A percentile compares a stretch with the other conserved stretches of the same genome.
These are phyloP conservation scores for Xylaria sp. DNA, from an alignment of 2,329 filamentous ascomycete species.

Conservation along the genomic window DNA sequence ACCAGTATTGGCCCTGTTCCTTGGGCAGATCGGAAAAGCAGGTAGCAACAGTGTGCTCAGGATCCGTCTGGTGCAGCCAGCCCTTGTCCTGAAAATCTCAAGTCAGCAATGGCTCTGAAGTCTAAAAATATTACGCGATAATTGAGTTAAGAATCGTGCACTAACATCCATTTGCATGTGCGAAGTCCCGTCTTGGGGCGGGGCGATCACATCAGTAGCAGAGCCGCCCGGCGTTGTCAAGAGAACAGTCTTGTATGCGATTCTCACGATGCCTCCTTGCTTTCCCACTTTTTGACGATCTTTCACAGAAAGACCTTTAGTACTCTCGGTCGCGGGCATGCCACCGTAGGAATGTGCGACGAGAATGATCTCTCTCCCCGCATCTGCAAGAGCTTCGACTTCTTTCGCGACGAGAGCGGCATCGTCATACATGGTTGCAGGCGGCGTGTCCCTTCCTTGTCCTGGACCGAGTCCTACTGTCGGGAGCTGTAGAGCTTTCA, in stretches of 20 bases:
- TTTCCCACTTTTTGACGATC: slow-evolving; percentile 50
- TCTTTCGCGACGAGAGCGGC: slow-evolving; percentile 49
- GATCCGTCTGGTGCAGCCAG: slow-evolving; percentile 43
- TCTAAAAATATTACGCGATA: neutral
- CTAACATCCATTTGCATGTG: slow-evolving; percentile 27
- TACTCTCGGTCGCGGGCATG: slow-evolving; percentile 46
- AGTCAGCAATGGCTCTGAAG: neutral
- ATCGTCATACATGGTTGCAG: slow-evolving; percentile 51
- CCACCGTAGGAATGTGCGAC: slow-evolving; percentile 48
- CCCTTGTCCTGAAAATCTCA: slow-evolving; percentile 42
- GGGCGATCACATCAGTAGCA: slow-evolving; percentile 15
- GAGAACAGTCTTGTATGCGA: slow-evolving; percentile 49
- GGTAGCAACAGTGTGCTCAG: slow-evolving; percentile 28
- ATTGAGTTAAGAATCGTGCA: neutral
- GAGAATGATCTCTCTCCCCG: slow-evolving; percentile 43
- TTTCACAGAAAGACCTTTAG: slow-evolving; percentile 50
- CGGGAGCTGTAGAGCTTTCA: slow-evolving; percentile 38
- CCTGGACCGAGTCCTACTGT: slow-evolving; percentile 33
- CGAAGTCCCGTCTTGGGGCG: slow-evolving; percentile 21
- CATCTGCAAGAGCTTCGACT: slow-evolving; percentile 51
- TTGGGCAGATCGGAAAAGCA: slow-evolving; percentile 46
- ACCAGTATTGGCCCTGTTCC: slow-evolving; percentile 39
- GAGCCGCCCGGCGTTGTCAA: slow-evolving; percentile 43
- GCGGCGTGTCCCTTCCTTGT: slow-evolving; percentile 20
- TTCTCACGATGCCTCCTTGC: slow-evolving; percentile 52